Evolutionary conservation across 164 flowering plant species (phyloP), one percentile per base, ranked within the genome.

Genomic region (Vitis rupestris): DNA sequence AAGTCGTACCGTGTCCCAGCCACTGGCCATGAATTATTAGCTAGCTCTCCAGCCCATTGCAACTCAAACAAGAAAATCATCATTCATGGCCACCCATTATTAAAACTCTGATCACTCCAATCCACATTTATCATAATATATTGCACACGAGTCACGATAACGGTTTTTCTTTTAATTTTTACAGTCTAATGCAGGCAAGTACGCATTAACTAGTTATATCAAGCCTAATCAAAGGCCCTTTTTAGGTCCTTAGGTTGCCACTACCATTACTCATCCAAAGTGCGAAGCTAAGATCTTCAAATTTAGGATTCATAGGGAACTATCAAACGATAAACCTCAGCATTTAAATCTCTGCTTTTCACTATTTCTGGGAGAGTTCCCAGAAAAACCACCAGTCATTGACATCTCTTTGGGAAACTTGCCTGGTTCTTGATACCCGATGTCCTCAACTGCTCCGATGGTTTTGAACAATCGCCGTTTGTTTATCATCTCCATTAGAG

Each of bases 401-500:
- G 44, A 37, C 44, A 4, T 37, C 44, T 3, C 44, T 37, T 37
- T 50, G 23, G 65, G 51, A 31, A 31, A 30, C 61, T 48, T 59
- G 54, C 49, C 61, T 2, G 92, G 92, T 50, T 81, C 77, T 10
- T 83, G 90, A 64, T 59, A 91, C 23, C 97, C 97, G 31, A 93
- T 89, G 76, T 83, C 82, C 77, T 91, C 97, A 19, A 89, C 81
- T 1, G 93, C 88, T 10, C 90, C 97, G 48, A 89, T 88, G 3
- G 98, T 93, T 76, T 89, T 91, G 78, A 83, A 91, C 75, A 88
- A 49, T n/a, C 94, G 81, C 37, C 91, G 67, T 71, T 81, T 86
- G 85, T 78, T 76, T 56, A 90, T 73, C 75, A 82, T 87, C 64
- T 86, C 88, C 74, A 85, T 71, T 56, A 91, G 69, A 1, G 92